phyloP scores from a whole-genome alignment of 75 land plant species.

The Sequoia sempervirens region DNA sequence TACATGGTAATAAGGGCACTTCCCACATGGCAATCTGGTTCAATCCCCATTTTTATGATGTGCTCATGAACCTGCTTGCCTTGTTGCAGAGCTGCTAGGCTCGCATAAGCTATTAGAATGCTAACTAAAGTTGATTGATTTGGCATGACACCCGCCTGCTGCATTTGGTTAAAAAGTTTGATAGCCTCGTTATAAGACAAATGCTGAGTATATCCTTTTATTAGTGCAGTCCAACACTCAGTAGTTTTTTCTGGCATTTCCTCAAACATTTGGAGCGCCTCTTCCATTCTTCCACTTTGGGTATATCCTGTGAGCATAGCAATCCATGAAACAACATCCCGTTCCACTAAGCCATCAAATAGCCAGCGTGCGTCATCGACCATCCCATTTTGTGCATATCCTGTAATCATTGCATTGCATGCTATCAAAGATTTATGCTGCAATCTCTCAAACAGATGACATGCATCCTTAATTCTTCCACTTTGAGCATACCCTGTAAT shows the following conservation, averaged over 20 bases:
- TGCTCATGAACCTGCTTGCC: conserved; percentile 13
- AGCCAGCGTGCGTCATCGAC: conserved; percentile 28
- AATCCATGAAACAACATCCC: conserved; percentile 43
- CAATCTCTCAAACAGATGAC: neutral
- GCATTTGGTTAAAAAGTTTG: conserved; percentile 22
- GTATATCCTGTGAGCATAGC: conserved; percentile 44
- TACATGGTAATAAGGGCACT: conserved; percentile 21
- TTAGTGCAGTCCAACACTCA: conserved; percentile 13
- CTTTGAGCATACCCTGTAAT: neutral
- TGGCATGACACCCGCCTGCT: conserved; percentile 16
- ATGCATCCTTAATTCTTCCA: no score
- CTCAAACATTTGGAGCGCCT: conserved; percentile 13
- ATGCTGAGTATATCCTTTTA: conserved; percentile 12
- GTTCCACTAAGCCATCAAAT: conserved; percentile 35
- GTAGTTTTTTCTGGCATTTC: conserved; percentile 6
- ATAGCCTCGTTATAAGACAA: conserved; percentile 13
- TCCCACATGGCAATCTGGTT: conserved; percentile 11
- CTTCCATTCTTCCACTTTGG: conserved; percentile 19
- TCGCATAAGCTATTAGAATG: conserved; percentile 11
- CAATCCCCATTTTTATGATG: neutral
- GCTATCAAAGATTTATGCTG: neutral
- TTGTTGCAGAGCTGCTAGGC: conserved; percentile 7
- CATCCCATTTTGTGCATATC: neutral
- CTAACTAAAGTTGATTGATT: conserved; percentile 20
- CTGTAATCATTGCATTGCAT: neutral